These are phyloP conservation scores for Ophiosphaerella herpotricha DNA, from an alignment of 2,329 filamentous ascomycete species.

Conservation along the genomic window DNA sequence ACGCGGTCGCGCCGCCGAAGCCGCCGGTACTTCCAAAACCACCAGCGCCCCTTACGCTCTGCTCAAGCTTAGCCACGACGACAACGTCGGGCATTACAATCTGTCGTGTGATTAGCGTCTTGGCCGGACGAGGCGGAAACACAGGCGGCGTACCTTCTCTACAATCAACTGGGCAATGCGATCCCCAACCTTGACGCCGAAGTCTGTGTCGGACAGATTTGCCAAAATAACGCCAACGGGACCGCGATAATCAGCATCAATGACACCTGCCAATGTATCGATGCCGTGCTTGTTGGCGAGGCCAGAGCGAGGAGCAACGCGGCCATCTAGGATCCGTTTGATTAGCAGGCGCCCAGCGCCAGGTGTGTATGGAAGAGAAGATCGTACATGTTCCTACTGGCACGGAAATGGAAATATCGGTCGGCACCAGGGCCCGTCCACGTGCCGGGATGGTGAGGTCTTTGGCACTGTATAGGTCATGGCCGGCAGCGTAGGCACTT, in stretches of 20 bases:
- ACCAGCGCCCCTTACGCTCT: constrained; percentile 86
- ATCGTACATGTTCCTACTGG: constrained; percentile 83
- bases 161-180: constrained; percentile 91
- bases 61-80: constrained; percentile 86
- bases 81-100: constrained; percentile 91
- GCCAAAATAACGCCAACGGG: constrained; percentile 94
- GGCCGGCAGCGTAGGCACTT: constrained; percentile 87
- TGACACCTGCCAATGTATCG: constrained; percentile 93
- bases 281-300: constrained; percentile 94
- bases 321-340: constrained; percentile 66
- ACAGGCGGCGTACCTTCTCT: constrained; percentile 64
- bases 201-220: constrained; percentile 85
- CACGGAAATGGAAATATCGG: constrained; percentile 88
- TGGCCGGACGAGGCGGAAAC: too few species aligned
- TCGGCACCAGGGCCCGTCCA: constrained; percentile 85
- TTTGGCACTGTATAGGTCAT: constrained; percentile 84
- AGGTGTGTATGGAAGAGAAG: not conserved
- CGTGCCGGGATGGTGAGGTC: constrained; percentile 76
- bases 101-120: constrained; percentile 36
- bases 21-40: constrained; percentile 54
- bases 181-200: constrained; percentile 81
- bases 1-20: constrained; percentile 26
- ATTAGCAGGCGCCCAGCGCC: not conserved
- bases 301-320: constrained; percentile 87
- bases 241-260: constrained; percentile 95